Conservation (phyloP, 306 rosid species). For the Ormosia semicastrata region DNA sequence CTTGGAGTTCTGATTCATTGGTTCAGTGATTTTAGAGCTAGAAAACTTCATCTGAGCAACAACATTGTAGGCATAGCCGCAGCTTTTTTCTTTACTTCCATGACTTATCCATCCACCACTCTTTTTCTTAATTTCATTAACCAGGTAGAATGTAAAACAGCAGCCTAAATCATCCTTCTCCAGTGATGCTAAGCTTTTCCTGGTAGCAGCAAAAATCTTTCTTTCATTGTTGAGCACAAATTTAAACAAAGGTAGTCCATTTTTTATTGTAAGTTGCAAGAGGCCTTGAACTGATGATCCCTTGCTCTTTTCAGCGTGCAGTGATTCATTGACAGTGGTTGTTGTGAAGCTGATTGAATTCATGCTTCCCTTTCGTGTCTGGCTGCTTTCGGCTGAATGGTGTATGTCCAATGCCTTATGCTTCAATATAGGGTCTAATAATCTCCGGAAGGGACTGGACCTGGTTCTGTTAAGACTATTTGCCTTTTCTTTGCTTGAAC, state of each 20-base stretch:
- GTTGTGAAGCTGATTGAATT: conserved; percentile 42
- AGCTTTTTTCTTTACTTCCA: conserved; percentile 60
- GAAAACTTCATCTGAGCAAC: conserved; percentile 78
- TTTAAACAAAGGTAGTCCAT: conserved; percentile 76
- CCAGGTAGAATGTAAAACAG: conserved; percentile 70
- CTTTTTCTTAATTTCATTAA: conserved; percentile 80
- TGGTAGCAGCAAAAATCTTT: conserved; percentile 65
- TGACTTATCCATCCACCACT: conserved; percentile 76
- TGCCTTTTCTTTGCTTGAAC: conserved; percentile 47
- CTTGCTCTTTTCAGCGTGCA: conserved; percentile 43
- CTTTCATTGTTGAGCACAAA: conserved; percentile 65
- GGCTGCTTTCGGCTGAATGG: conserved; percentile 42
- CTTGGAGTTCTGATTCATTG: conserved; percentile 28
- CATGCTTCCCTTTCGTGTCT: conserved; percentile 38
- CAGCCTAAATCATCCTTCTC: conserved; percentile 61
- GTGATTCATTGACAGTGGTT: conserved; percentile 29
- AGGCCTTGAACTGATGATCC: conserved; percentile 62
- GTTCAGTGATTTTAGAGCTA: conserved; percentile 40
- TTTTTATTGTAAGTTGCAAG: conserved; percentile 67
- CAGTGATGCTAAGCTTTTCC: conserved; percentile 46
- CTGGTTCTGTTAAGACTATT: conserved; percentile 52
- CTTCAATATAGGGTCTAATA: conserved; percentile 74
- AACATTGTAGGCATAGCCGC: conserved; percentile 62
- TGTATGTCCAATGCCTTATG: conserved; percentile 48
- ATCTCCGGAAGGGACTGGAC: conserved; percentile 76